Evolutionary conservation across 331 rosid species (phyloP).

Genomic region (Quercus phellos): DNA sequence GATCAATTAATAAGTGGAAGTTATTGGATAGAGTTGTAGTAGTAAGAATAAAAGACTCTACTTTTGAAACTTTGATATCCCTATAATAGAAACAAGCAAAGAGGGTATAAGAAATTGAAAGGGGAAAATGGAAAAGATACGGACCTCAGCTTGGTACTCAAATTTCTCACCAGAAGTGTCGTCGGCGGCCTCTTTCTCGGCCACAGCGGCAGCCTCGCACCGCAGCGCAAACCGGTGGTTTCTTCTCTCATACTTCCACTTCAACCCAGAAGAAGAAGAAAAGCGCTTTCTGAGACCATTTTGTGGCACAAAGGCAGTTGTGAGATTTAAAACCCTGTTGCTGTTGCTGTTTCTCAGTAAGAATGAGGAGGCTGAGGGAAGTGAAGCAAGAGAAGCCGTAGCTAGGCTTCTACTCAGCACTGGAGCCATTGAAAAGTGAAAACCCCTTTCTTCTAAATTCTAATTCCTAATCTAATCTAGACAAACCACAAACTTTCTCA

Average conservation of each 20-base stretch:
- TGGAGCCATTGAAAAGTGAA: constrained; percentile 64
- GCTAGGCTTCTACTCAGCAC: constrained; percentile 65
- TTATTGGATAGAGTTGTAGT: not conserved
- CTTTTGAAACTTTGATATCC: too few species aligned
- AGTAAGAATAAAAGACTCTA: not conserved
- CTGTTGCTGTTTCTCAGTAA: constrained; percentile 23
- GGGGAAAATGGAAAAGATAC: not conserved
- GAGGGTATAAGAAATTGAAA: not conserved
- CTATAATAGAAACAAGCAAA: not conserved
- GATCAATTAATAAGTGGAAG: not conserved
- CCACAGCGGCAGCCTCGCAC: constrained; percentile 84
- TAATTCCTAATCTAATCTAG: not conserved
- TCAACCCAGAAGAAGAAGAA: constrained; percentile 37
- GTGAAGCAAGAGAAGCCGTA: constrained; percentile 53
- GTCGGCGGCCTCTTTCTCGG: constrained; percentile 69
- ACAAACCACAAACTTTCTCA: not conserved
- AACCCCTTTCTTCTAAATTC: too few species aligned
- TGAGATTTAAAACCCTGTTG: constrained; percentile 26
- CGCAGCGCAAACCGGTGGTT: constrained; percentile 40
- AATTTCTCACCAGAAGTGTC: constrained; percentile 72
- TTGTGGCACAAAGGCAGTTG: constrained; percentile 54
- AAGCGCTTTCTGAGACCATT: constrained; percentile 37
- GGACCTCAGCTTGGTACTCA: constrained; percentile 98
- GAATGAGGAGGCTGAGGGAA: constrained; percentile 64
- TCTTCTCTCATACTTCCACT: constrained; percentile 47